Percentiles rank a stretch among this genome's conserved stretches.
phyloP scores from a whole-genome alignment of 1,284 basidiomycete species.

The Trametes pubescens region DNA sequence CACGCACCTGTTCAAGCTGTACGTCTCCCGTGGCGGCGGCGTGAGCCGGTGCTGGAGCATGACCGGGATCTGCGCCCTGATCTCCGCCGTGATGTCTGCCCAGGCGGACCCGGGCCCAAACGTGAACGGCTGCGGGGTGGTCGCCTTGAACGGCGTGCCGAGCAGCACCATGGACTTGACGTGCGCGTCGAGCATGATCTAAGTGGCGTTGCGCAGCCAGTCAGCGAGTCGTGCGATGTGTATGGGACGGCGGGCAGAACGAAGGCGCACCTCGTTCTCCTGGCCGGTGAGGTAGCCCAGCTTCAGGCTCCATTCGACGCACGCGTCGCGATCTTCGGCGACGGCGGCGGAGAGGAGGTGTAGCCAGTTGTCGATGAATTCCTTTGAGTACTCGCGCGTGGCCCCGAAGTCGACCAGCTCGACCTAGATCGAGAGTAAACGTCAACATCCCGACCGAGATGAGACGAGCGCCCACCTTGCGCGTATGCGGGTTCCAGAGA shows the following conservation, averaged over 20 bases:
- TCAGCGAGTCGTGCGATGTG: not conserved
- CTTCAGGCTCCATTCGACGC: conserved; percentile 77
- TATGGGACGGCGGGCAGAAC: not conserved
- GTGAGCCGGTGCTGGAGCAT: conserved; percentile 92
- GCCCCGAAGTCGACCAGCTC: conserved; percentile 98
- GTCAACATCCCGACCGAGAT: not conserved
- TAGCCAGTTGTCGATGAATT: conserved; percentile 93
- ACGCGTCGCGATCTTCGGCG: conserved; percentile 71
- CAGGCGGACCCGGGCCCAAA: conserved; percentile 75
- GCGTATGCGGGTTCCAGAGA: conserved; percentile 78
- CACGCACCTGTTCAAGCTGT: conserved; percentile 87
- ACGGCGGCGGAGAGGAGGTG: conserved; percentile 84
- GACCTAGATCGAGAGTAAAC: conserved; percentile 54
- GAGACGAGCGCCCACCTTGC: conserved; percentile 48
- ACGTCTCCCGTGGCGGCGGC: conserved; percentile 94
- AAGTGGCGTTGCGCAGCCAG: not conserved
- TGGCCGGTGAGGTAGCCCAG: conserved; percentile 93
- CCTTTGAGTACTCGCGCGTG: conserved; percentile 84
- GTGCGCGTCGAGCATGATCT: conserved; percentile 93
- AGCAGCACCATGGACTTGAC: conserved; percentile 85
- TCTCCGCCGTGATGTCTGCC: conserved; percentile 75
- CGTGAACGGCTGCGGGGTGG: conserved; percentile 70
- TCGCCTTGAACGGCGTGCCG: conserved; percentile 79
- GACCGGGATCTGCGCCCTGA: conserved; percentile 85
- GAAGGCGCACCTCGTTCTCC: conserved; percentile 75